A percentile compares a stretch with the other conserved stretches of the same genome.
phyloP scores from a whole-genome alignment of 78 protist species.

The Capsaspora owczarzaki region DNA sequence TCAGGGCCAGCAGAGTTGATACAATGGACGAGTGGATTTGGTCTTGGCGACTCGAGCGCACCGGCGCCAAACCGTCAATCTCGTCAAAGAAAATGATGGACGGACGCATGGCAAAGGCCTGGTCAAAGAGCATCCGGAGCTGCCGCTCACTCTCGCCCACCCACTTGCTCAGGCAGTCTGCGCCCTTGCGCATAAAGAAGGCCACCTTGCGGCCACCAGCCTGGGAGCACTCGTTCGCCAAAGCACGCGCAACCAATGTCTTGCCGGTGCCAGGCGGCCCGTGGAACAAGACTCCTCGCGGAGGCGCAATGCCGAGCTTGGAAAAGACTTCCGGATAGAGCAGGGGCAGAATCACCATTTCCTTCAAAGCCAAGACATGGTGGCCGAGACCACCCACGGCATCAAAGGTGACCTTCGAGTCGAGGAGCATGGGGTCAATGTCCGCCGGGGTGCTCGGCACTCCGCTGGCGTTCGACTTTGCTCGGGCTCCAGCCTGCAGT shows the following conservation, averaged over 20 bases:
- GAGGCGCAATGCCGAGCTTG: neutral
- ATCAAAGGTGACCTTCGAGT: neutral
- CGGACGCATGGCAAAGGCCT: conserved; percentile 74
- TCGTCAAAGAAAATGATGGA: conserved; percentile 90
- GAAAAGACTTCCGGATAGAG: conserved; percentile 23
- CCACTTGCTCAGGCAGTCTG: conserved; percentile 70
- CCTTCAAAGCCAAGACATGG: conserved; percentile 8
- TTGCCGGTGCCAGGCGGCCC: conserved; percentile 64
- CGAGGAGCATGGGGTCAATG: neutral
- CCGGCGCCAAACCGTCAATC: conserved; percentile 77
- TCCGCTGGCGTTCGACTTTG: too few species aligned
- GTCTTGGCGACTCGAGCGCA: conserved; percentile 63
- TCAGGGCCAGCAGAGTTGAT: conserved; percentile 77
- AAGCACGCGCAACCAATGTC: conserved; percentile 56
- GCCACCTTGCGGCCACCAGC: conserved; percentile 57
- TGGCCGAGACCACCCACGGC: conserved; percentile 16
- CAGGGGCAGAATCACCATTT: conserved; percentile 25
- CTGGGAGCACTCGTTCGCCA: conserved; percentile 62
- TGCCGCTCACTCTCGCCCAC: conserved; percentile 92
- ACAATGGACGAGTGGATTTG: conserved; percentile 77
- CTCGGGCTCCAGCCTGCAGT: too few species aligned
- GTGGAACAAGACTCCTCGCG: conserved; percentile 29
- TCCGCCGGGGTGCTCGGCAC: neutral
- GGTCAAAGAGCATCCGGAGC: conserved; percentile 75
- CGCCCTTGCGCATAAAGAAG: conserved; percentile 92